Percentiles rank a stretch among this genome's conserved stretches.
phyloP scores from a whole-genome alignment of 129 eudicot species.

The Flaveria brownii region DNA sequence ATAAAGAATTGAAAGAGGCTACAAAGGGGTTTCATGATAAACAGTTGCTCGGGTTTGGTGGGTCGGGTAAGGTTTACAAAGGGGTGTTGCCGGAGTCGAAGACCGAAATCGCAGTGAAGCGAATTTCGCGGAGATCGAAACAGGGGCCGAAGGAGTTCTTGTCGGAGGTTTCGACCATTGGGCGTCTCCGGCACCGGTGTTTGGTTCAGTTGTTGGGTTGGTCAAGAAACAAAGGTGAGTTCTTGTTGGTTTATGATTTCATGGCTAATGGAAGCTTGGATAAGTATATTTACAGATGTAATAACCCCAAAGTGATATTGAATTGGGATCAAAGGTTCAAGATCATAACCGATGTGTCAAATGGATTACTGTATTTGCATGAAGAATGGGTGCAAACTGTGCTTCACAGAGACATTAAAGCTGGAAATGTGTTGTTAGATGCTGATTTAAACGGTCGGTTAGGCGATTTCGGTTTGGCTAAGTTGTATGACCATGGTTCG shows the following conservation, averaged over 20 bases:
- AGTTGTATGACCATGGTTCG: slow-evolving; percentile 57
- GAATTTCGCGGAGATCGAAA: slow-evolving; percentile 51
- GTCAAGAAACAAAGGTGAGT: slow-evolving; percentile 48
- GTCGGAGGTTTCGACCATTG: slow-evolving; percentile 59
- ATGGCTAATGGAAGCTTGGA: slow-evolving; percentile 67
- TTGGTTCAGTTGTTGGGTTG: slow-evolving; percentile 62
- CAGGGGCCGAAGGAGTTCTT: slow-evolving; percentile 60
- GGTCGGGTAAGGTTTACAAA: slow-evolving; percentile 64
- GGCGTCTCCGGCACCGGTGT: slow-evolving; percentile 59
- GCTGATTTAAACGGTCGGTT: slow-evolving; percentile 45
- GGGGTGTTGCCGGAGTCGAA: slow-evolving; percentile 40
- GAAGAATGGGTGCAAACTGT: slow-evolving; percentile 66
- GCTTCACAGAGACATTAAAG: slow-evolving; percentile 62
- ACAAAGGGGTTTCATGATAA: slow-evolving; percentile 59
- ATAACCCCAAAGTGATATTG: slow-evolving; percentile 24
- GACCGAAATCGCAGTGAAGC: slow-evolving; percentile 52
- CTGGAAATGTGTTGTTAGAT: slow-evolving; percentile 54
- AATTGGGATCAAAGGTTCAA: slow-evolving; percentile 54
- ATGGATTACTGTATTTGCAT: slow-evolving; percentile 51
- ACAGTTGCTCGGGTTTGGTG: slow-evolving; percentile 52
- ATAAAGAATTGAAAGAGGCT: slow-evolving; percentile 48
- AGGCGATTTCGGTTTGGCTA: slow-evolving; percentile 73
- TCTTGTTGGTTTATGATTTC: slow-evolving; percentile 63
- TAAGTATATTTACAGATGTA: slow-evolving; percentile 24
- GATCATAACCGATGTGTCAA: slow-evolving; percentile 54